Percentiles rank a stretch among this genome's conserved stretches.
Conservation (phyloP, 345 rosid genomes). For the Carallia pectinifolia region DNA sequence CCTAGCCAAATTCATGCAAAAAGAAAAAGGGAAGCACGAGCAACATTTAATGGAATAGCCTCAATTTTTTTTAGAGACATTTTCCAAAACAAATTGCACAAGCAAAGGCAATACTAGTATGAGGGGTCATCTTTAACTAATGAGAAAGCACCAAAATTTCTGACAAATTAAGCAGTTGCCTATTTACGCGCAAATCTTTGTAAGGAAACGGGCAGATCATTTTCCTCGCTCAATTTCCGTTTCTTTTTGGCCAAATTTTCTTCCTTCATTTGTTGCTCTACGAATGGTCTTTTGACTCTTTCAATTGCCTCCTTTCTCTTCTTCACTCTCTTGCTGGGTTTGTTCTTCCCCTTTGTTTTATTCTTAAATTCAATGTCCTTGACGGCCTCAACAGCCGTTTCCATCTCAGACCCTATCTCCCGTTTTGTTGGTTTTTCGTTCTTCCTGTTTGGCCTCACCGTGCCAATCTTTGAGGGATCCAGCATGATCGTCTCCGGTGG, state of each 20-base stretch:
- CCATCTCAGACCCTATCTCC: slow-evolving; percentile 64
- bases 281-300: slow-evolving; percentile 61
- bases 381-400: slow-evolving; percentile 58
- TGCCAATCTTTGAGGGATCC: slow-evolving; percentile 86
- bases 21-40: no score
- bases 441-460: slow-evolving; percentile 46
- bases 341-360: slow-evolving; percentile 84
- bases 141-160: not conserved
- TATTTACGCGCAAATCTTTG: slow-evolving; percentile 54
- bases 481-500: slow-evolving; percentile 88
- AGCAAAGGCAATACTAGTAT: no score
- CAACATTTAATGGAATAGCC: no score
- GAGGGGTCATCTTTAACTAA: not conserved
- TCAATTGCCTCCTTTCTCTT: slow-evolving; percentile 58
- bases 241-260: slow-evolving; percentile 44
- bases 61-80: no score
- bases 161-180: not conserved
- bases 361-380: slow-evolving; percentile 53
- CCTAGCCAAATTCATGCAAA: no score
- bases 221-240: slow-evolving; percentile 47
- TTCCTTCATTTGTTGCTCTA: slow-evolving; percentile 47
- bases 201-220: slow-evolving; percentile 50
- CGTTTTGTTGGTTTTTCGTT: slow-evolving; percentile 58
- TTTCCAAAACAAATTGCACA: no score
- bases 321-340: slow-evolving; percentile 62